Base-by-base conservation (phyloP, 345 rosid species). In the Combretum micranthum region DNA sequence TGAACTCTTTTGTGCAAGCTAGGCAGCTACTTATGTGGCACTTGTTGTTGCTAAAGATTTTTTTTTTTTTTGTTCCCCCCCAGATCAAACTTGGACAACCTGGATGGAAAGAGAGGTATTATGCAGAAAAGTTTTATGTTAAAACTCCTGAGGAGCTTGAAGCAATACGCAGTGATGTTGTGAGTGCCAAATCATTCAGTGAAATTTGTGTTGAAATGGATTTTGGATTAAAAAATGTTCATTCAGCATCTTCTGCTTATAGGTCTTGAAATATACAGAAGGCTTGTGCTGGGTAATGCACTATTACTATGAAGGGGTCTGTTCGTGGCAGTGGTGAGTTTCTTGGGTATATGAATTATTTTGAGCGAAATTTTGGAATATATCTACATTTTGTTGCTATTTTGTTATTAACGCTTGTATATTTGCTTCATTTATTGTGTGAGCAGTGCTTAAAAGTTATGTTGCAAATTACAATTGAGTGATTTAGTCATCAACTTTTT, bases 261-360 rank as follows among this genome's bases (percentile, higher is more conserved):
- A 87, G 97, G 91, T 80, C 62, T 67, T 80, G 81, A 80, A 67
- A 79, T 93, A 87, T 54, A 77, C 88, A 1, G 97, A 93, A 74
- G 99, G 99, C 55, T 79, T 93, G 42, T 93, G 97, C 60, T 93
- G 99, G 99, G 83, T 93, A 44, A 85, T 89, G 99, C 99, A 75
- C 64, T 87, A 93, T 67, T 93, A 93, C 63, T 89, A 87, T 66
- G 96, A 87, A 73, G 99, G 97, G 52, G 97, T 93, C 70, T 87
- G 88, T 72, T 93, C 99, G 55, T 93, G 99, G 99, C 84, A 80
- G 23, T 93, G 99, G 97, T 86, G 65, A 81, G 88, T 80, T 67
- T 56, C 44, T 3, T 53, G 39, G 39, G 9, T 11, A 6, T 32
- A 32, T 32, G 39, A 32, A 32, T 32, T 32, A 4, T 32, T 32